Conservation (phyloP, 345 rosid genomes). For the Melastoma malabathricum region DNA sequence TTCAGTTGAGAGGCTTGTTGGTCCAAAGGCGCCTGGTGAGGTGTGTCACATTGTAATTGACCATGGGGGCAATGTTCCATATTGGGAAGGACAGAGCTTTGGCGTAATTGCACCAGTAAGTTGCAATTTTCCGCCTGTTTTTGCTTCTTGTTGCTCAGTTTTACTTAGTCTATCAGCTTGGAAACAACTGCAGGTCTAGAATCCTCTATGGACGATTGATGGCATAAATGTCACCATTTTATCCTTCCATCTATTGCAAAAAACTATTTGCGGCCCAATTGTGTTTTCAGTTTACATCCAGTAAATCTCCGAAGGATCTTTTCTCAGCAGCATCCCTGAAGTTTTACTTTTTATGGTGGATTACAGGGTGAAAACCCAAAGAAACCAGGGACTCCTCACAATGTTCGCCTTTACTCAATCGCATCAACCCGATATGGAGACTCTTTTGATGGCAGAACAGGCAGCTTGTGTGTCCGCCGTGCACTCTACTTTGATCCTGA, state of each 20-base stretch:
- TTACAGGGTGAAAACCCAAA: slow-evolving; percentile 94
- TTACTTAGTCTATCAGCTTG: no score
- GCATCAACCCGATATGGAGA: slow-evolving; percentile 95
- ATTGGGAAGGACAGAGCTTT: slow-evolving; percentile 99
- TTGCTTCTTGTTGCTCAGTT: no score
- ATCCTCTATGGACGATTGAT: no score
- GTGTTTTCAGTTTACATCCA: no score
- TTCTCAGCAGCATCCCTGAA: neutral
- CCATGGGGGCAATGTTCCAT: slow-evolving; percentile 88
- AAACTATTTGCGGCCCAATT: no score
- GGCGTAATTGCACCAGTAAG: slow-evolving; percentile 99
- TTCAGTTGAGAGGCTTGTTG: slow-evolving; percentile 89
- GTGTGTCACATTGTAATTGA: slow-evolving; percentile 94
- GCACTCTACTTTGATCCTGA: slow-evolving; percentile 88
- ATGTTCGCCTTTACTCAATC: slow-evolving; percentile 90
- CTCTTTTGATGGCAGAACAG: slow-evolving; percentile 78
- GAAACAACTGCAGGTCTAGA: no score
- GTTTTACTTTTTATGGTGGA: slow-evolving; percentile 1
- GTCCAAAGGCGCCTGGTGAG: slow-evolving; percentile 92
- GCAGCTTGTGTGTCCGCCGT: slow-evolving; percentile 92
- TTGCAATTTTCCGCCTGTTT: slow-evolving; percentile 2
- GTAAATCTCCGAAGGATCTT: no score
- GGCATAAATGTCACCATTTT: no score
- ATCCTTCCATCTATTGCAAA: no score
- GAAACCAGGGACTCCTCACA: slow-evolving; percentile 79